A percentile compares a stretch with the other conserved stretches of the same genome.
Conservation (phyloP, 176 grass and related monocot genomes). For the Ananas comosus region DNA sequence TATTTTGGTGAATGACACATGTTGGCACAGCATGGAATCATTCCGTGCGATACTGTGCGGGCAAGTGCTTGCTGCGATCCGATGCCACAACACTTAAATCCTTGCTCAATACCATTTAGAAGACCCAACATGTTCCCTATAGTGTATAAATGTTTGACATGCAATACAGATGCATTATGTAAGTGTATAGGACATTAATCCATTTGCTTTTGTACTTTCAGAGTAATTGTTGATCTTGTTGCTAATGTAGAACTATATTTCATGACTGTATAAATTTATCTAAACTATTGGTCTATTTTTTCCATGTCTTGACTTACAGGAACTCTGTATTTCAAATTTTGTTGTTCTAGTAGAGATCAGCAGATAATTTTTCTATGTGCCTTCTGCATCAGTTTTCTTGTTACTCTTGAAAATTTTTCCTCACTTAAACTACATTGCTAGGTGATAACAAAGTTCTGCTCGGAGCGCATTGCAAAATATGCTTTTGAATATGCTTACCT, state of each 20-base stretch:
- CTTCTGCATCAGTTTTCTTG: slow-evolving; percentile 3
- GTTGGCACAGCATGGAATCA: no score
- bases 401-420: not conserved
- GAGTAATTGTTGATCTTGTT: not conserved
- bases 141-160: no score
- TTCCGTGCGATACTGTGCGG: no score
- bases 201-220: not conserved
- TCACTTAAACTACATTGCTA: slow-evolving; percentile 38
- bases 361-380: not conserved
- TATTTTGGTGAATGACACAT: no score
- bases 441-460: slow-evolving; percentile 99
- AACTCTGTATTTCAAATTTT: slow-evolving; percentile 8
- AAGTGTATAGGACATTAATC: no score
- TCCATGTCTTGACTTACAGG: not conserved
- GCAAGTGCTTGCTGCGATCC: no score
- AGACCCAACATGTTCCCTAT: no score
- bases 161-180: no score
- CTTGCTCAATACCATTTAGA: no score
- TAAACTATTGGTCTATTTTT: not conserved
- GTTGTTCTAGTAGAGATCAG: not conserved
- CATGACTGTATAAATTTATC: no score
- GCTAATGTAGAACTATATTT: not conserved
- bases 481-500: slow-evolving; percentile 99
- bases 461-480: slow-evolving; percentile 95
- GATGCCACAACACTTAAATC: no score